phyloP scores from a whole-genome alignment of 352 stramenopile genomes.

The Phytophthora citricola region DNA sequence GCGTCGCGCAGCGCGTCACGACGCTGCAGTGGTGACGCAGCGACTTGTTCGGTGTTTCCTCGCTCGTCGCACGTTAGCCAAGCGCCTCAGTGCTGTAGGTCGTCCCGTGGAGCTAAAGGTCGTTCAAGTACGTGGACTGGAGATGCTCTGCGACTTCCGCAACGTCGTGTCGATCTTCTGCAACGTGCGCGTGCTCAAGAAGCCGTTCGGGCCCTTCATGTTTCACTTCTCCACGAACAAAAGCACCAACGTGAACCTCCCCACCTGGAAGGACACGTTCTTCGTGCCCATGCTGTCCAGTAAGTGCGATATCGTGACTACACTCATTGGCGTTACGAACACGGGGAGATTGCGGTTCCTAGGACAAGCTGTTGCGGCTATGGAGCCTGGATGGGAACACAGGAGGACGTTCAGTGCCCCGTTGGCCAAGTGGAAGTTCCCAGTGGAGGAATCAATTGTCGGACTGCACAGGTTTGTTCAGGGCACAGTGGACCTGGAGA shows the following conservation, averaged over 20 bases:
- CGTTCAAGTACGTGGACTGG: constrained; percentile 47
- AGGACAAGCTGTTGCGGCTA: constrained; percentile 62
- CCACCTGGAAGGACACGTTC: constrained; percentile 68
- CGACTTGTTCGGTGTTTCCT: constrained; percentile 49
- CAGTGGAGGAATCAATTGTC: constrained; percentile 70
- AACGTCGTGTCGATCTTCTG: constrained; percentile 73
- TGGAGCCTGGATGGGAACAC: constrained; percentile 75
- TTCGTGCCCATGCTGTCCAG: constrained; percentile 85
- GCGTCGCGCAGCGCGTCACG: constrained; percentile 31
- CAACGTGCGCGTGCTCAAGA: constrained; percentile 87
- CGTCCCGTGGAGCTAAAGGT: constrained; percentile 71
- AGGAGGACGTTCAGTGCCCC: constrained; percentile 43
- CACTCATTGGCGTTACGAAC: constrained; percentile 70
- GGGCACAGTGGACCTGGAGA: constrained; percentile 62
- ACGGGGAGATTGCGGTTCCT: constrained; percentile 66
- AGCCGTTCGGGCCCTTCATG: constrained; percentile 88
- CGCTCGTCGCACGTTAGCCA: constrained; percentile 38
- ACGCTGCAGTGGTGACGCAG: constrained; percentile 45
- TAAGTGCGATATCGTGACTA: constrained; percentile 83
- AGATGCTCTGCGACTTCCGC: constrained; percentile 83
- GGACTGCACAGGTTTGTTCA: constrained; percentile 73
- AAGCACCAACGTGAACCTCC: constrained; percentile 62
- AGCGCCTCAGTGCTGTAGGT: constrained; percentile 58
- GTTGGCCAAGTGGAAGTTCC: constrained; percentile 83
- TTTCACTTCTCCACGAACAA: constrained; percentile 80